Evolutionary conservation across 2,329 filamentous ascomycete species (phyloP).

Genomic region (Aspergillus neoniger): DNA sequence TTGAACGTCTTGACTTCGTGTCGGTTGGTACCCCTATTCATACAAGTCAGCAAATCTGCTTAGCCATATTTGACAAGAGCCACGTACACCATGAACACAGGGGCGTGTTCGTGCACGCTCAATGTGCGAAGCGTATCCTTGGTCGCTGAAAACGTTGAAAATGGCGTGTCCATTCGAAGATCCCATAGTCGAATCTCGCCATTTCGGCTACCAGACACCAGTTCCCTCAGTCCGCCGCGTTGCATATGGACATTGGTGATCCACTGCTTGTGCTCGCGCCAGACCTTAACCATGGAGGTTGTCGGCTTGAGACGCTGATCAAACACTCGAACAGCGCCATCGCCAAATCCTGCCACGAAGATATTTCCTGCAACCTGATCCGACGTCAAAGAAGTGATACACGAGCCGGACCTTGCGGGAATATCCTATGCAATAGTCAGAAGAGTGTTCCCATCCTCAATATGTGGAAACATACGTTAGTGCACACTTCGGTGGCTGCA

Average conservation of each 20-base stretch:
- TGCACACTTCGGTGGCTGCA: slow-evolving; percentile 87
- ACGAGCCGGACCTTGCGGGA: slow-evolving; percentile 88
- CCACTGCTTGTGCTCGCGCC: slow-evolving; percentile 96
- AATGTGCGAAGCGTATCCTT: slow-evolving; percentile 78
- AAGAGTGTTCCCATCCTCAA: neutral
- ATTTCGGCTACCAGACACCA: slow-evolving; percentile 86
- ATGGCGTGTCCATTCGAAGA: slow-evolving; percentile 78
- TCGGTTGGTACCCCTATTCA: slow-evolving; percentile 74
- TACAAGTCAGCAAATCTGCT: slow-evolving; percentile 16
- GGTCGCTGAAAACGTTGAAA: slow-evolving; percentile 73
- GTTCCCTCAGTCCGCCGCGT: slow-evolving; percentile 86
- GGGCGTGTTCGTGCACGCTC: slow-evolving; percentile 92
- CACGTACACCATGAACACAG: slow-evolving; percentile 89
- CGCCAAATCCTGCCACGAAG: slow-evolving; percentile 94
- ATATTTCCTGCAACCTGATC: slow-evolving; percentile 97
- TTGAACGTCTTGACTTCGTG: slow-evolving; percentile 93
- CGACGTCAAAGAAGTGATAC: slow-evolving; percentile 91
- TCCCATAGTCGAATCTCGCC: slow-evolving; percentile 97
- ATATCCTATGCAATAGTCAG: slow-evolving; percentile 63
- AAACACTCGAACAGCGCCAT: slow-evolving; percentile 91
- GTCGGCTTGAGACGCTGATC: slow-evolving; percentile 82
- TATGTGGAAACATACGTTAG: slow-evolving; percentile 55
- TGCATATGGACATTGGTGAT: slow-evolving; percentile 96
- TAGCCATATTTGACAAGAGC: neutral
- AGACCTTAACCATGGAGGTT: slow-evolving; percentile 92